phyloP scores from a whole-genome alignment of 2,329 filamentous ascomycete genomes.

The Curvularia spicifera region DNA sequence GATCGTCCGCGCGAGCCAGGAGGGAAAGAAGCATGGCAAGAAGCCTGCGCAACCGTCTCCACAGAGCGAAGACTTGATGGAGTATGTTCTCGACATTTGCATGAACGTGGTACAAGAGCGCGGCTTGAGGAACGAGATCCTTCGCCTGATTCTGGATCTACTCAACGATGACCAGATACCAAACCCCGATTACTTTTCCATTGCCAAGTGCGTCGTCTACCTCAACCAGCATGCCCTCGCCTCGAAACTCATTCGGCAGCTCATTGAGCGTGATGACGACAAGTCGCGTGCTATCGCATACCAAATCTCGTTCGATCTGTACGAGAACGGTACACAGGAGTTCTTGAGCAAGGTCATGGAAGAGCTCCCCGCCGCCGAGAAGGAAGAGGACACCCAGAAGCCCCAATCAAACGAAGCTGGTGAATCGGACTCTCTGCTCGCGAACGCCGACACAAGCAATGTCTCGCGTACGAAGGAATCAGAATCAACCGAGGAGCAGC shows the following conservation, averaged over 20 bases:
- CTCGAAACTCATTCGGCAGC: slow-evolving; percentile 79
- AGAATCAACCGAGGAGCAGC: slow-evolving; percentile 56
- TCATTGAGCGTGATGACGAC: slow-evolving; percentile 79
- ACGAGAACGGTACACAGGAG: slow-evolving; percentile 98
- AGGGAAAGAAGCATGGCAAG: slow-evolving; percentile 73
- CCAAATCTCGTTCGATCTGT: slow-evolving; percentile 96
- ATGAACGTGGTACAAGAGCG: slow-evolving; percentile 98
- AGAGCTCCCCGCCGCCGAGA: slow-evolving; percentile 66
- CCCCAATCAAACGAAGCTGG: slow-evolving; percentile 51
- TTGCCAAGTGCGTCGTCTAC: slow-evolving; percentile 97
- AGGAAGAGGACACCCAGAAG: slow-evolving; percentile 54
- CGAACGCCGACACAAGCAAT: slow-evolving; percentile 61
- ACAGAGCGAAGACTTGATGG: slow-evolving; percentile 89
- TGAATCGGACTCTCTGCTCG: slow-evolving; percentile 66
- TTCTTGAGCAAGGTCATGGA: slow-evolving; percentile 90
- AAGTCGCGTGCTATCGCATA: slow-evolving; percentile 86
- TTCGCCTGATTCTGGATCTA: slow-evolving; percentile 92
- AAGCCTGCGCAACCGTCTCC: slow-evolving; percentile 61
- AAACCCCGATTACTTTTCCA: slow-evolving; percentile 94
- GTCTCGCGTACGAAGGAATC: slow-evolving; percentile 58
- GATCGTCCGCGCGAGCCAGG: slow-evolving; percentile 86
- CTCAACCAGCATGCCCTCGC: slow-evolving; percentile 91
- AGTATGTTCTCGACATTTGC: slow-evolving; percentile 93
- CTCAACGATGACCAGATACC: slow-evolving; percentile 92
- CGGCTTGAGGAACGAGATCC: slow-evolving; percentile 79